Conservation (phyloP, 768 basidiomycete species). For the Lentinula guzmanii region DNA sequence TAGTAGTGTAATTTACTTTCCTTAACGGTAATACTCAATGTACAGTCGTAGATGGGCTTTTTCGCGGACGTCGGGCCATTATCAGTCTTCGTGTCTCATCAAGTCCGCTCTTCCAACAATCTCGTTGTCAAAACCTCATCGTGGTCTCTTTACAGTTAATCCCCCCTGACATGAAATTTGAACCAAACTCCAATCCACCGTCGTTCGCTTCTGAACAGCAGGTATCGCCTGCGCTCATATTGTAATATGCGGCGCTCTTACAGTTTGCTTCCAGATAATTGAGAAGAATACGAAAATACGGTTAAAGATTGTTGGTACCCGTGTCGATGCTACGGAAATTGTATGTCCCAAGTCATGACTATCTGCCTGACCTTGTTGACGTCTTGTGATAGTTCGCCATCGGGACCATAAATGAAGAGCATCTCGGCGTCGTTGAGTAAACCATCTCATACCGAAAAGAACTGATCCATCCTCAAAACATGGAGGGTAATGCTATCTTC, state of each 20-base stretch:
- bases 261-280: slow-evolving; percentile 54
- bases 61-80: slow-evolving; percentile 95
- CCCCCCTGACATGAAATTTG: slow-evolving; percentile 90
- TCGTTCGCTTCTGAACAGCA: slow-evolving; percentile 90
- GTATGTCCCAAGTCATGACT: slow-evolving; percentile 38
- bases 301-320: slow-evolving; percentile 96
- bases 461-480: not conserved
- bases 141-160: slow-evolving; percentile 56
- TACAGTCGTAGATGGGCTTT: slow-evolving; percentile 81
- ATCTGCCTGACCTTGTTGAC: slow-evolving; percentile 1
- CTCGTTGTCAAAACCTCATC: slow-evolving; percentile 1
- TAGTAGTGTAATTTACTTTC: not conserved
- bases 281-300: slow-evolving; percentile 91
- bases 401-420: slow-evolving; percentile 97
- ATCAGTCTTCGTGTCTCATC: slow-evolving; percentile 91
- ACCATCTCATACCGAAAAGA: not conserved
- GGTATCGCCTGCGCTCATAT: slow-evolving; percentile 30
- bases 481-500: not conserved
- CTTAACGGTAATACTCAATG: not conserved
- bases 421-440: slow-evolving; percentile 87
- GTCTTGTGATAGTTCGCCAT: slow-evolving; percentile 75
- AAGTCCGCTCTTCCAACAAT: slow-evolving; percentile 45
- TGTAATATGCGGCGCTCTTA: not conserved
- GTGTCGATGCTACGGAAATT: slow-evolving; percentile 97
- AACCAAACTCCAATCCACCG: slow-evolving; percentile 95